phyloP scores from a whole-genome alignment of 306 rosid species.

The Trifolium subterraneum region DNA sequence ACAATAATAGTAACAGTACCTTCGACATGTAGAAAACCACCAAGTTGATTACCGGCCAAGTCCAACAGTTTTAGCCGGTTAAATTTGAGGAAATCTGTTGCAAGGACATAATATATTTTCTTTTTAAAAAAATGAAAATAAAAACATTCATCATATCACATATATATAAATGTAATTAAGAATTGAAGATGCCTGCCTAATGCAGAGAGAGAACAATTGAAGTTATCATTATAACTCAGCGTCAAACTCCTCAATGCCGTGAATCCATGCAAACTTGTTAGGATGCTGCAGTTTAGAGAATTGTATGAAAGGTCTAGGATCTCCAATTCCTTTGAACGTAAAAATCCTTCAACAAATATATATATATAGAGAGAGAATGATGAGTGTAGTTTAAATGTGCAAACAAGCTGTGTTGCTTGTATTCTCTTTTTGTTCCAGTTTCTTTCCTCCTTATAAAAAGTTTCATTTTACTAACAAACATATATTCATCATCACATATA shows the following conservation, averaged over 20 bases:
- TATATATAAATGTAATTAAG: too few relatives aligned
- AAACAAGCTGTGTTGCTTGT: too few relatives aligned
- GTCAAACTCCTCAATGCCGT: not conserved
- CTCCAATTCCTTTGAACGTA: not conserved
- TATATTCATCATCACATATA: too few relatives aligned
- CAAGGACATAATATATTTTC: not conserved
- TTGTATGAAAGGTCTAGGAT: not conserved
- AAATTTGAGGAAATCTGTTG: not conserved
- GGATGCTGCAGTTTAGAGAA: not conserved
- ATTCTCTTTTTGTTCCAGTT: too few relatives aligned
- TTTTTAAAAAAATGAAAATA: not conserved
- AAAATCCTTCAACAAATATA: conserved; percentile 12
- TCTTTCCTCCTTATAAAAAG: too few relatives aligned
- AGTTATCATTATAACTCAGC: fast-evolving
- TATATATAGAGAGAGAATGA: not conserved
- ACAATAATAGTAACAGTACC: not conserved
- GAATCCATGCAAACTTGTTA: not conserved
- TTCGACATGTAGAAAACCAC: not conserved
- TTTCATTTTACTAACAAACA: too few relatives aligned
- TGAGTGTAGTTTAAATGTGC: not conserved
- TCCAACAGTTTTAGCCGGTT: not conserved
- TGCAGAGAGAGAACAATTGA: not conserved
- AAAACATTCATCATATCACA: too few relatives aligned
- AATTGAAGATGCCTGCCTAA: not conserved
- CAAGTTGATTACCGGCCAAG: not conserved